A percentile compares a stretch with the other conserved stretches of the same genome.
These are phyloP conservation scores for Gossypium turneri DNA, from an alignment of 345 rosid species.

Conservation along the genomic window DNA sequence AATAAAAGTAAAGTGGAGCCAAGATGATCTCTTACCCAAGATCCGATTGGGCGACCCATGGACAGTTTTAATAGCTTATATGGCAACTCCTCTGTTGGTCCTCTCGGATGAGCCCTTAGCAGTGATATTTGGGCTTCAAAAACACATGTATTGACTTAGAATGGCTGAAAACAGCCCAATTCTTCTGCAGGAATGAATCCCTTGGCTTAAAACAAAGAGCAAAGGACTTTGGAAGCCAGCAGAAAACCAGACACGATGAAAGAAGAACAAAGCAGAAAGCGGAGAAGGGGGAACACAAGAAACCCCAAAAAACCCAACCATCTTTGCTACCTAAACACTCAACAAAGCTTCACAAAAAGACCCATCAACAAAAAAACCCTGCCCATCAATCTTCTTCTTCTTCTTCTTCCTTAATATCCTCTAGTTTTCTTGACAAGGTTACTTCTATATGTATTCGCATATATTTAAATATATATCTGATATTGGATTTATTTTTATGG, in stretches of 20 bases:
- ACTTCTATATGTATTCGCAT: constrained; percentile 10
- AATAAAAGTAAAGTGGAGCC: no score
- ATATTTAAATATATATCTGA: background rate
- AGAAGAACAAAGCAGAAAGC: constrained; percentile 5
- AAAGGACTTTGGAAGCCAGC: background rate
- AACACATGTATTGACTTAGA: background rate
- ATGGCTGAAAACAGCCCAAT: background rate
- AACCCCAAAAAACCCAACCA: constrained; percentile 1
- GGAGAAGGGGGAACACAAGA: background rate
- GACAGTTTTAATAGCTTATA: no score
- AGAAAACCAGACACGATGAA: background rate
- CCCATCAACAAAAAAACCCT: background rate
- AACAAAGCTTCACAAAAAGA: background rate
- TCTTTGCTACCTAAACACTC: constrained; percentile 5
- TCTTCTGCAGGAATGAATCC: background rate
- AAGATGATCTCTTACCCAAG: no score
- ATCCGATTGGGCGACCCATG: no score
- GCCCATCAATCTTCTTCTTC: constrained; percentile 3
- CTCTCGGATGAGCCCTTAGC: background rate
- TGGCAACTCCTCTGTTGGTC: no score
- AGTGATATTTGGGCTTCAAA: background rate
- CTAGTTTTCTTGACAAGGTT: constrained; percentile 56
- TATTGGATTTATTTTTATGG: background rate
- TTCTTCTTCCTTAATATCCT: constrained; percentile 16
- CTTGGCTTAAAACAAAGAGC: background rate